phyloP scores from a whole-genome alignment of 2,329 filamentous ascomycete genomes.

The Pyricularia grisea region DNA sequence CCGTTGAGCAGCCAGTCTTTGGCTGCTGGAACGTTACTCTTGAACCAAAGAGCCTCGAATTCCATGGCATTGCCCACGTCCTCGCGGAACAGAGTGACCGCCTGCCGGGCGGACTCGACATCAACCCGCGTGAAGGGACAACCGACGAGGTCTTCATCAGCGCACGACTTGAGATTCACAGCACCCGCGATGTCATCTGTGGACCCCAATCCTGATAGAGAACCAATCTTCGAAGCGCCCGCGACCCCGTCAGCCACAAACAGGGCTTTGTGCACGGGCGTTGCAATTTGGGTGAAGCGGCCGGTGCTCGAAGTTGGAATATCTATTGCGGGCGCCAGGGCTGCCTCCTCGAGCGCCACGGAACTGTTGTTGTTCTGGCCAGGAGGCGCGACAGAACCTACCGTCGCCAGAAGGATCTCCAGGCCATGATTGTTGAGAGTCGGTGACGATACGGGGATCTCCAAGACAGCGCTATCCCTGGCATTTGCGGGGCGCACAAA shows the following conservation, averaged over 20 bases:
- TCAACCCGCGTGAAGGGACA: conserved; percentile 53
- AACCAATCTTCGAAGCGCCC: conserved; percentile 48
- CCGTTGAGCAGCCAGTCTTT: conserved; percentile 55
- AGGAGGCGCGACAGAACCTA: conserved; percentile 29
- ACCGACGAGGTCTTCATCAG: conserved; percentile 28
- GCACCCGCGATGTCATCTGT: conserved; percentile 39
- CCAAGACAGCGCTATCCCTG: conserved; percentile 34
- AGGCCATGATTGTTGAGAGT: conserved; percentile 50
- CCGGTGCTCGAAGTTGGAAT: conserved; percentile 57
- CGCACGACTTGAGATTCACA: conserved; percentile 33
- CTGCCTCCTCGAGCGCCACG: conserved; percentile 46
- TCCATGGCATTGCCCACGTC: conserved; percentile 59
- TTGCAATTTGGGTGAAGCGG: conserved; percentile 57
- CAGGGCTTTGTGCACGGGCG: conserved; percentile 76
- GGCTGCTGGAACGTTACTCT: conserved; percentile 58
- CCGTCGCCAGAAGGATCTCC: conserved; percentile 52
- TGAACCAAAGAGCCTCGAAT: conserved; percentile 67
- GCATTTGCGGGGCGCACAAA: conserved; percentile 19
- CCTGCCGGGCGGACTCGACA: conserved; percentile 49
- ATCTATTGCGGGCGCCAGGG: conserved; percentile 69
- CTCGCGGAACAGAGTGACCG: conserved; percentile 57
- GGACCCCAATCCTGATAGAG: conserved; percentile 27
- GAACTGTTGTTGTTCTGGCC: conserved; percentile 22
- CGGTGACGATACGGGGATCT: conserved; percentile 55
- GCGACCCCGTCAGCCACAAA: conserved; percentile 64